Percentiles rank a stretch among this genome's conserved stretches.
phyloP scores from a whole-genome alignment of 495 filamentous ascomycete genomes.

The Trichocladium uniseriatum region DNA sequence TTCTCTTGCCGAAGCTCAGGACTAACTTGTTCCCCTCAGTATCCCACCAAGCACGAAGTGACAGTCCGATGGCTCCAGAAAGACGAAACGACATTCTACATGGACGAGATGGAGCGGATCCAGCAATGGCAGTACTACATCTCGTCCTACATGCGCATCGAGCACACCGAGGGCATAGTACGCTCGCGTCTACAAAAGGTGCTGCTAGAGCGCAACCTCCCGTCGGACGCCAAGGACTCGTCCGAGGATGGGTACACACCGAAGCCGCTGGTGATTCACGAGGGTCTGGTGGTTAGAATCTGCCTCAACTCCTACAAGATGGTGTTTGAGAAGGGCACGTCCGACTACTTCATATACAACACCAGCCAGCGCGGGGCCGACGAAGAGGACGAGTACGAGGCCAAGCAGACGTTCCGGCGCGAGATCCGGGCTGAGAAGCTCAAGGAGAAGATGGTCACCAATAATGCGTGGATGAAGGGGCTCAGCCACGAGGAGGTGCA shows the following conservation, averaged over 20 bases:
- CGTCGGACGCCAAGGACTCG: constrained; percentile 40
- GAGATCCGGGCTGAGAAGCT: constrained; percentile 54
- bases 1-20: background rate
- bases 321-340: constrained; percentile 61
- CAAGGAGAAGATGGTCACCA: constrained; percentile 63
- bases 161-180: constrained; percentile 78
- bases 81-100: constrained; percentile 73
- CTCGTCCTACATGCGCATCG: constrained; percentile 75
- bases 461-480: constrained; percentile 66
- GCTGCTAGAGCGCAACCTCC: constrained; percentile 67
- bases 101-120: constrained; percentile 48
- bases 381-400: constrained; percentile 31
- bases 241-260: constrained; percentile 37
- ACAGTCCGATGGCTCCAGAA: constrained; percentile 63
- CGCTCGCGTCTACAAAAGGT: constrained; percentile 53
- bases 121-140: constrained; percentile 86
- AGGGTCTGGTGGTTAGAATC: constrained; percentile 70
- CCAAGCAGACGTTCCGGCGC: constrained; percentile 35
- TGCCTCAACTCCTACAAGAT: constrained; percentile 75
- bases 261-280: constrained; percentile 53
- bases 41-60: constrained; percentile 48
- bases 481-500: constrained; percentile 63
- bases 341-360: constrained; percentile 43
- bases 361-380: constrained; percentile 7
- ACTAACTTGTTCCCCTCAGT: constrained; percentile 27